A percentile compares a stretch with the other conserved stretches of the same genome.
Evolutionary conservation across 768 basidiomycete genomes (phyloP).

Genomic region (Gymnopilus dilepis): DNA sequence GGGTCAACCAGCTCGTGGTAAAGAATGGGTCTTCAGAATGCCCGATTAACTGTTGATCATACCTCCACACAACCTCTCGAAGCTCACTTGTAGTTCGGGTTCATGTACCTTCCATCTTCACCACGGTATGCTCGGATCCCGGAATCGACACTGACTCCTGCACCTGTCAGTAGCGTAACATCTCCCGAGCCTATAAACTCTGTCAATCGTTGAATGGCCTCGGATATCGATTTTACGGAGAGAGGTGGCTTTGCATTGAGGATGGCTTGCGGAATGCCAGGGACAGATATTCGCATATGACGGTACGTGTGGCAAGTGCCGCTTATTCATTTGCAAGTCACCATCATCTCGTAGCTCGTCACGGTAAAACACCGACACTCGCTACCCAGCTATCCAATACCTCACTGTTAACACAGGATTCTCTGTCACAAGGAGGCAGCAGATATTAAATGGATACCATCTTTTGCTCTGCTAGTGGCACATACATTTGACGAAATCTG

Average conservation of each 20-base stretch:
- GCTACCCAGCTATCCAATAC: too few relatives aligned
- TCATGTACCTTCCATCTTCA: slow-evolving; percentile 83
- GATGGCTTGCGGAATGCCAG: slow-evolving; percentile 69
- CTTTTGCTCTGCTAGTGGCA: too few relatives aligned
- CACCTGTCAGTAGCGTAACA: slow-evolving; percentile 81
- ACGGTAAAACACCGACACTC: too few relatives aligned
- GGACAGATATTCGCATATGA: slow-evolving; percentile 82
- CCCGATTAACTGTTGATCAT: neutral
- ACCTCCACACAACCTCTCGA: neutral
- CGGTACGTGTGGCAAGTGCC: slow-evolving; percentile 37
- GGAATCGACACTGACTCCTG: slow-evolving; percentile 94
- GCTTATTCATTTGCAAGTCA: neutral
- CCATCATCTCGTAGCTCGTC: slow-evolving; percentile 2
- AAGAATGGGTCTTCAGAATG: slow-evolving; percentile 60
- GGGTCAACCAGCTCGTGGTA: slow-evolving; percentile 85
- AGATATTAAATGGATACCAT: too few relatives aligned
- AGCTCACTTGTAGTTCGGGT: slow-evolving; percentile 85
- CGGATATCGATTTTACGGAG: slow-evolving; percentile 44
- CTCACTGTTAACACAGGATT: too few relatives aligned
- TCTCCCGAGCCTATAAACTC: slow-evolving; percentile 74
- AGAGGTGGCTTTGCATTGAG: slow-evolving; percentile 48
- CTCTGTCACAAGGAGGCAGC: too few relatives aligned
- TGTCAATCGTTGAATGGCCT: slow-evolving; percentile 65
- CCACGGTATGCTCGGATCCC: slow-evolving; percentile 96
- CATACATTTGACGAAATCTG: too few relatives aligned